Percentiles rank a stretch among this genome's conserved stretches.
These are phyloP conservation scores for Trichoderma semiorbis DNA, from an alignment of 2,329 filamentous ascomycete species.

Conservation along the genomic window DNA sequence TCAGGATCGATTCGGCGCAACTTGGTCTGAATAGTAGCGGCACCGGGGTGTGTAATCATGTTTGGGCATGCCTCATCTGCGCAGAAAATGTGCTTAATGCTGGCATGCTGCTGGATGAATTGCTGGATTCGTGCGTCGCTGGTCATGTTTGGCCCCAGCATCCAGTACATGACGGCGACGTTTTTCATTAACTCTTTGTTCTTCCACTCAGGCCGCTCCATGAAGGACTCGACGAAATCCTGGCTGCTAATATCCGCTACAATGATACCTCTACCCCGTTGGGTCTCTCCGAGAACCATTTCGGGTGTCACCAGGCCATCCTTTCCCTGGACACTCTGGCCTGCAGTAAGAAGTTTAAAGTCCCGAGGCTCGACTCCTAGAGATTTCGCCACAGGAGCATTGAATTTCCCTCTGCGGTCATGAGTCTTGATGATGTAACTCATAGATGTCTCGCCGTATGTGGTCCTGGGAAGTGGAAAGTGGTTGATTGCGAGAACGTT, in stretches of 20 bases:
- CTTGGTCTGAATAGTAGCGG: constrained; percentile 63
- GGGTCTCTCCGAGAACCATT: constrained; percentile 72
- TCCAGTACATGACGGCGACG: constrained; percentile 73
- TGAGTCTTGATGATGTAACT: constrained; percentile 84
- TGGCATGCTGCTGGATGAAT: constrained; percentile 63
- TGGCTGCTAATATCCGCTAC: constrained; percentile 73
- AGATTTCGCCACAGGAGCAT: constrained; percentile 58
- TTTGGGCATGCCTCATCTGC: constrained; percentile 73
- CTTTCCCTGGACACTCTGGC: constrained; percentile 59
- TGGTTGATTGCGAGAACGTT: constrained; percentile 26
- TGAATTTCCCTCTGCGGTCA: constrained; percentile 76
- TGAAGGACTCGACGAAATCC: constrained; percentile 66
- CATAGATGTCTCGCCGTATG: constrained; percentile 63
- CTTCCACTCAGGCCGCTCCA: constrained; percentile 70
- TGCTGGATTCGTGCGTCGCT: constrained; percentile 59
- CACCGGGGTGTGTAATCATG: constrained; percentile 65
- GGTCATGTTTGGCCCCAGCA: constrained; percentile 66
- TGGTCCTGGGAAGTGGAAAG: constrained; percentile 60
- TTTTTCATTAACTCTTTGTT: constrained; percentile 62
- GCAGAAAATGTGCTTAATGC: constrained; percentile 73
- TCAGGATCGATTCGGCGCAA: constrained; percentile 69
- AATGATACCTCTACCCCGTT: constrained; percentile 69
- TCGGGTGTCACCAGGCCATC: constrained; percentile 71
- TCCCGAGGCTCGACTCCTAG: constrained; percentile 59
- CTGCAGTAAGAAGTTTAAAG: constrained; percentile 59